These are phyloP conservation scores for Parascedosporium putredinis DNA, from an alignment of 2,329 filamentous ascomycete genomes.

Conservation along the genomic window DNA sequence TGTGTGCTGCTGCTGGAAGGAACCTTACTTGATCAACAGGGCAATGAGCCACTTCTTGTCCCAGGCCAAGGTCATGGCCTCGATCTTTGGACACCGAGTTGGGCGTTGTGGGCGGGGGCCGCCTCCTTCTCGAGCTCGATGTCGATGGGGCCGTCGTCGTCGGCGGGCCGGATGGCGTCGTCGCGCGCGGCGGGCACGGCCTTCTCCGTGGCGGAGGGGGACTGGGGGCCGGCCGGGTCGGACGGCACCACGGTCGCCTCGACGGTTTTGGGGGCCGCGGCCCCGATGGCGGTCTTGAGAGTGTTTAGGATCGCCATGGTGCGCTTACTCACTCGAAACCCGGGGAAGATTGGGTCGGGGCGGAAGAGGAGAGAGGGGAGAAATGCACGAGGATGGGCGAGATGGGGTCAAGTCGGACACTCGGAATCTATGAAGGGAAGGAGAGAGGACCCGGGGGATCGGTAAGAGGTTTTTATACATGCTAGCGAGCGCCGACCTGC, in stretches of 20 bases:
- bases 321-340: neutral
- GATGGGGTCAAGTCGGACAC: too few species aligned
- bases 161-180: neutral
- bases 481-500: too few species aligned
- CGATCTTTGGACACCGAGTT: constrained; percentile 27
- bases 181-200: neutral
- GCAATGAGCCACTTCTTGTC: constrained; percentile 24
- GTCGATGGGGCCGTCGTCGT: neutral
- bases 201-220: neutral
- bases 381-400: too few species aligned
- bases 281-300: neutral
- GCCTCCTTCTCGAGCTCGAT: neutral
- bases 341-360: neutral
- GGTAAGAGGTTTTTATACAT: too few species aligned
- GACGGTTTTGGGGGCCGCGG: neutral
- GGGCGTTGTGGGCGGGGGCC: constrained; percentile 13
- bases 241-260: too few species aligned
- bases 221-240: too few species aligned
- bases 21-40: constrained; percentile 25
- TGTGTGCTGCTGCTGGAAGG: constrained; percentile 27
- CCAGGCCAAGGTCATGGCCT: constrained; percentile 30
- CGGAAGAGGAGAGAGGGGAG: too few species aligned
- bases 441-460: too few species aligned
- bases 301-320: neutral
- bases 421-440: too few species aligned